Evolutionary conservation across 495 filamentous ascomycete species (phyloP), one percentile per base, ranked within the genome.

Genomic region (Aspergillus sclerotiicarbonarius): DNA sequence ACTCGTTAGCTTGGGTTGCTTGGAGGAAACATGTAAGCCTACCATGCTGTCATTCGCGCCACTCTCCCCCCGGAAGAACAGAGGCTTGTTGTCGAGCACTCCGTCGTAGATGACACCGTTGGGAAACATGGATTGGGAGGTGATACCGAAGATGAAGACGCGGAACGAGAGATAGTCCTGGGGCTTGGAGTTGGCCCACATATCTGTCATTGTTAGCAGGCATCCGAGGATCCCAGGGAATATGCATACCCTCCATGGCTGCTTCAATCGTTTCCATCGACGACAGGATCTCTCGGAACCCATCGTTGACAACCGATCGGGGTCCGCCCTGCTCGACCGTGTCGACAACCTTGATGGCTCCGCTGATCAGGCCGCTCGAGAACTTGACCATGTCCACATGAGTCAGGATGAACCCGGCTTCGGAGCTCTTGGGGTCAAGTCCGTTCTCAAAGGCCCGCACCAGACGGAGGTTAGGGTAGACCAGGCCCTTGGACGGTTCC

Each of bases 61-160:
- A 32, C 85, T 89, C 70, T 96, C 92, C 48, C 92, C 92, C 6
- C 92, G 85, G 77, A 94, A 96, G 54, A 75, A 82, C 53, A 90
- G 68, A 0, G 86, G 87, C 57, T 87, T 81, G 62, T 80, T 73
- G 37, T 89, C 84, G 48, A 86, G 85, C 32, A 91, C 79, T 19
- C 90, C 90, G 67, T 93, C 87, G 71, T 96, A 96, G 54, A 94
- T 70, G 3, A 96, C 92, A 2, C 92, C 92, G 49, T 88, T 76
- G 3, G 92, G 92, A 69, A 96, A 96, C 92, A 96, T 96, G 46
- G 82, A 84, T 69, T 96, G 92, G 7, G 80, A 85, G 2, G 87
- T 90, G 63, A 96, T 95, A 50, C 92, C 92, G 62, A 95, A 96
- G 71, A 96, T 96, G 74, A 96, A 96, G 32, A 91, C 92, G 10